phyloP scores from a whole-genome alignment of 371 early-diverging fungal species.

The Rhizopus sp. region DNA sequence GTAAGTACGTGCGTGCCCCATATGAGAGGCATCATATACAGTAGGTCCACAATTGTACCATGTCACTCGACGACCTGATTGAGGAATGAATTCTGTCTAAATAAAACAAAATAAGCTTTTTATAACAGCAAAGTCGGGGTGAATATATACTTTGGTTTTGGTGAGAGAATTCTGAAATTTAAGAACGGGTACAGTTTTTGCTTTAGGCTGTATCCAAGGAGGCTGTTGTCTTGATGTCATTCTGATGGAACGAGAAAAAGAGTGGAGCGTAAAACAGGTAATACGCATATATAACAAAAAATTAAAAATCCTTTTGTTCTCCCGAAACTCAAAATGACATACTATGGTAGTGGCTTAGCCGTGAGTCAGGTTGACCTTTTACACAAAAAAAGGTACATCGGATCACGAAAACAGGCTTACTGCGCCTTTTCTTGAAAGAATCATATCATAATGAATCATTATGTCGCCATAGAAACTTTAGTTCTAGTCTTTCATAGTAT shows the following conservation, averaged over 20 bases:
- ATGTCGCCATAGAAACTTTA: no score
- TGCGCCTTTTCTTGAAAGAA: no score
- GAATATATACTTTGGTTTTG: constrained; percentile 59
- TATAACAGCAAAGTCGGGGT: neutral
- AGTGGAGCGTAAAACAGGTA: constrained; percentile 8
- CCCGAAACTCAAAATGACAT: neutral
- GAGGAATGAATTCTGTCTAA: constrained; percentile 88
- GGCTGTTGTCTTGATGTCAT: constrained; percentile 42
- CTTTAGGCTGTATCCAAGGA: constrained; percentile 33
- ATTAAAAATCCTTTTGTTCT: neutral
- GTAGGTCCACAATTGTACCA: constrained; percentile 99
- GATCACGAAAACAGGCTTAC: no score
- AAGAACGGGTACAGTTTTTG: constrained; percentile 43
- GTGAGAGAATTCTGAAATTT: constrained; percentile 80
- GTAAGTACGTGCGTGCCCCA: constrained; percentile 99
- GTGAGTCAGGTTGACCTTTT: neutral
- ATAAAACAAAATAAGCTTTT: neutral
- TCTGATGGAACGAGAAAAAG: constrained; percentile 3
- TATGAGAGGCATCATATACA: constrained; percentile 98
- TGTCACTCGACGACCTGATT: constrained; percentile 75
- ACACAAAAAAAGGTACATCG: no score
- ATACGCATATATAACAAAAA: constrained; percentile 5
- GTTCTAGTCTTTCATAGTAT: no score
- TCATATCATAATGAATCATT: no score
- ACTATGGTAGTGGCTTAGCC: neutral